Conservation (phyloP, 2,329 filamentous ascomycete genomes). For the Cadophora sp. region DNA sequence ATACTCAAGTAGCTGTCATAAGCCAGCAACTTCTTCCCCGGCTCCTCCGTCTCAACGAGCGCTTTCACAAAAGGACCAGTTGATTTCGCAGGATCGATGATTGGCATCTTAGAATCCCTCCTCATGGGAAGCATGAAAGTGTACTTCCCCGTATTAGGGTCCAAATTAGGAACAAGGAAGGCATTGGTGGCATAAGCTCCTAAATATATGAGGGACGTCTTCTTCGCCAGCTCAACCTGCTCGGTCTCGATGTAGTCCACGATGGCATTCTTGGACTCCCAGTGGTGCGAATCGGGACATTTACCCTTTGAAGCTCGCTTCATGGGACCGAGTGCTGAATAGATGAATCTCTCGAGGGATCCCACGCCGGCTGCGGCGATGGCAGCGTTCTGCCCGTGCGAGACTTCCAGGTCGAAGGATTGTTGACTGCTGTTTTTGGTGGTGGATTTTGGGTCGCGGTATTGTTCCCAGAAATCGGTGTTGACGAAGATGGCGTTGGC, state of each 20-base stretch:
- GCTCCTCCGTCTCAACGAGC: conserved; percentile 50
- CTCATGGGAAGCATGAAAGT: conserved; percentile 43
- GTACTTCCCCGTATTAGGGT: conserved; percentile 44
- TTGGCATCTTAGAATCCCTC: conserved; percentile 44
- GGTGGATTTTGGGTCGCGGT: not conserved
- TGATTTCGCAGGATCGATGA: conserved; percentile 49
- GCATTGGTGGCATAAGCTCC: conserved; percentile 35
- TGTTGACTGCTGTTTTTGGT: conserved; percentile 21
- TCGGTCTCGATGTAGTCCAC: conserved; percentile 43
- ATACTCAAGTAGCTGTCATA: conserved; percentile 51
- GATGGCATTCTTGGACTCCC: conserved; percentile 43
- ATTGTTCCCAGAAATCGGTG: conserved; percentile 40
- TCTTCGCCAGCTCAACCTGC: conserved; percentile 41
- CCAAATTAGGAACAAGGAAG: conserved; percentile 29
- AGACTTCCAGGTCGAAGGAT: conserved; percentile 35
- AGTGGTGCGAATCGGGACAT: conserved; percentile 49
- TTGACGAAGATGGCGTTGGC: conserved; percentile 42
- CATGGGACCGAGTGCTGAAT: conserved; percentile 49
- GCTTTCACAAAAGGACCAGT: conserved; percentile 54
- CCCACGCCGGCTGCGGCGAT: conserved; percentile 41
- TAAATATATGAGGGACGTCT: conserved; percentile 45
- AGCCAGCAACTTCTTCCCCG: conserved; percentile 52
- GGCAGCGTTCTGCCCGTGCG: conserved; percentile 42
- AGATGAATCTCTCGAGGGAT: conserved; percentile 48
- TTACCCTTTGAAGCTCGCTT: conserved; percentile 50